Evolutionary conservation across 169 alveolate species (phyloP).

Genomic region (Cryptosporidium felis): DNA sequence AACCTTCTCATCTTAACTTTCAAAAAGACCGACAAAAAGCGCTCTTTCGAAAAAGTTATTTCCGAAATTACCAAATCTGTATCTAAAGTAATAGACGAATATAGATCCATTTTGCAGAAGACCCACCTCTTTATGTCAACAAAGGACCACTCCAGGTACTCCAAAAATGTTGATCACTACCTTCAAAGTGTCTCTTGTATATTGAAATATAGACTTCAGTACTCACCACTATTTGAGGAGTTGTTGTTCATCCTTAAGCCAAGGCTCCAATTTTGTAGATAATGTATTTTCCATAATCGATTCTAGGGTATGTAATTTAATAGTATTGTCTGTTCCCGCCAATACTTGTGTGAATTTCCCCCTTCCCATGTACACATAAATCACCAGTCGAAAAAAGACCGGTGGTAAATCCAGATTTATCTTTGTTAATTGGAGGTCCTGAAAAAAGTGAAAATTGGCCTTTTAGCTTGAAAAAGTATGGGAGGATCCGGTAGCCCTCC

Average conservation of each 20-base stretch:
- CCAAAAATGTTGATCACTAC: slow-evolving; percentile 17
- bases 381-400: too few species aligned
- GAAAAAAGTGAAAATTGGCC: background rate
- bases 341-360: background rate
- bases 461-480: background rate
- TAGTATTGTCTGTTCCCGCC: background rate
- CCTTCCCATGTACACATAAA: slow-evolving; percentile 2
- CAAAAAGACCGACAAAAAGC: background rate
- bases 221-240: slow-evolving; percentile 4
- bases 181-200: slow-evolving; percentile 15
- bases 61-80: background rate
- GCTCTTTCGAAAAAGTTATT: background rate
- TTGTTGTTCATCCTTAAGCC: background rate
- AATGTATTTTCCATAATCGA: background rate
- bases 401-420: too few species aligned
- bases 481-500: slow-evolving; percentile 5
- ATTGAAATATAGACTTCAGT: slow-evolving; percentile 27
- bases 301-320: background rate
- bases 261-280: background rate
- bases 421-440: too few species aligned
- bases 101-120: slow-evolving; percentile 20
- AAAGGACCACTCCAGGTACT: background rate
- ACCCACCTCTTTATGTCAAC: background rate
- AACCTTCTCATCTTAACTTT: background rate
- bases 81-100: slow-evolving; percentile 6